Percentiles rank a stretch among this genome's conserved stretches.
Evolutionary conservation across 306 rosid species (phyloP).

Genomic region (Phaseolus lunatus): DNA sequence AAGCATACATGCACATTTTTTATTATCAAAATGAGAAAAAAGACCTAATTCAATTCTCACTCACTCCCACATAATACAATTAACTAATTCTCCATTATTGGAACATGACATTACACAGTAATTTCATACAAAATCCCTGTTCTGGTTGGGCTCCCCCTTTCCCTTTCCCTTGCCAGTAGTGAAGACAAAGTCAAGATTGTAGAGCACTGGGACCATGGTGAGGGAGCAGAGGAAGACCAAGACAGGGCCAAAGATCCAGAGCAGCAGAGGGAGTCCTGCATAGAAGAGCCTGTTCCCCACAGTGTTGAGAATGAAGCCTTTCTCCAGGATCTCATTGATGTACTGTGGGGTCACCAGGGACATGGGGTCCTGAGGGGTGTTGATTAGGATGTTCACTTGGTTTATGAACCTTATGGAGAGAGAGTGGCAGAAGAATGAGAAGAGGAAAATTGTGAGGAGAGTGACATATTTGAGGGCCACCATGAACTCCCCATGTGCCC

Average conservation of each 20-base stretch:
- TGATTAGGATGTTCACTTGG: conserved; percentile 87
- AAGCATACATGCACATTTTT: neutral
- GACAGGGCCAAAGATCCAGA: conserved; percentile 94
- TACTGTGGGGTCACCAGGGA: conserved; percentile 64
- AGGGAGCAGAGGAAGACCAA: conserved; percentile 73
- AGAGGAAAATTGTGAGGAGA: conserved; percentile 73
- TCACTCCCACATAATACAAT: neutral
- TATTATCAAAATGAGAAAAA: neutral
- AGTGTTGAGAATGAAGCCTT: conserved; percentile 73
- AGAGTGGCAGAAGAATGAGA: conserved; percentile 89
- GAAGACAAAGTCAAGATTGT: conserved; percentile 76
- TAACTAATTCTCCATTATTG: too few relatives aligned
- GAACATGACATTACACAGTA: neutral
- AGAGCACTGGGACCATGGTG: conserved; percentile 82
- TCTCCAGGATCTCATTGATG: conserved; percentile 69
- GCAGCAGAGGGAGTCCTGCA: conserved; percentile 71
- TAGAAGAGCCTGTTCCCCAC: conserved; percentile 90
- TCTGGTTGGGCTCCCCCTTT: conserved; percentile 36
- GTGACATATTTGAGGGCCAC: conserved; percentile 84
- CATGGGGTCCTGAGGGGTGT: conserved; percentile 65
- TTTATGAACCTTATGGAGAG: conserved; percentile 82
- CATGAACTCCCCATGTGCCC: conserved; percentile 96
- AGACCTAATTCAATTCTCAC: neutral
- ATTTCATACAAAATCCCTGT: conserved; percentile 44
- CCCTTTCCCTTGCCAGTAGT: conserved; percentile 39